phyloP scores from a whole-genome alignment of 2,329 filamentous ascomycete species.

The Beauveria pseudobassiana region DNA sequence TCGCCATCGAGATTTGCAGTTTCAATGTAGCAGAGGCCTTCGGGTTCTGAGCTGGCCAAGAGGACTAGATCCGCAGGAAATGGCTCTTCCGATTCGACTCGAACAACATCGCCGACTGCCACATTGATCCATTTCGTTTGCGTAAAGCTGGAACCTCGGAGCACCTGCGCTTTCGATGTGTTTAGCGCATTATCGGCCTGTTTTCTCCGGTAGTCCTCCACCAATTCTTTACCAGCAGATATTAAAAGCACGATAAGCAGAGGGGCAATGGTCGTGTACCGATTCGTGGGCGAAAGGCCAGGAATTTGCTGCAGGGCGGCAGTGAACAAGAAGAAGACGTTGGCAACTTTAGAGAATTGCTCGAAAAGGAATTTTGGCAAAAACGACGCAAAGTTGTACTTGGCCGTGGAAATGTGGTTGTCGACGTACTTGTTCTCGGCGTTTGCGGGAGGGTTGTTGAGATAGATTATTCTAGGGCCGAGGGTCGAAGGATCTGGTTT shows the following conservation, averaged over 20 bases:
- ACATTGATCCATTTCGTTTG: slow-evolving; percentile 93
- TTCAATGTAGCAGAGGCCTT: slow-evolving; percentile 97
- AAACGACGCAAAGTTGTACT: slow-evolving; percentile 92
- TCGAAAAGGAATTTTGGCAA: slow-evolving; percentile 95
- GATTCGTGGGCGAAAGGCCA: slow-evolving; percentile 87
- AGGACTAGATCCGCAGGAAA: slow-evolving; percentile 93
- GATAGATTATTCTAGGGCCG: slow-evolving; percentile 83
- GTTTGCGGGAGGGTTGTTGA: slow-evolving; percentile 95
- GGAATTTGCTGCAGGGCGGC: slow-evolving; percentile 92
- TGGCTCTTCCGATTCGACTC: slow-evolving; percentile 88
- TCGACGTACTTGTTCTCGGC: slow-evolving; percentile 82
- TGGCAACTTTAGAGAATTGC: slow-evolving; percentile 98
- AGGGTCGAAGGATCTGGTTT: slow-evolving; percentile 86
- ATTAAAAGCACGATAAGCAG: slow-evolving; percentile 82
- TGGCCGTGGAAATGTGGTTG: slow-evolving; percentile 95
- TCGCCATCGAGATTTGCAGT: slow-evolving; percentile 96
- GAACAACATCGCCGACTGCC: slow-evolving; percentile 82
- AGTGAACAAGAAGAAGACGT: slow-evolving; percentile 98
- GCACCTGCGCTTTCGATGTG: slow-evolving; percentile 72
- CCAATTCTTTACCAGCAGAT: slow-evolving; percentile 89
- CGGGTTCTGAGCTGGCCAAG: slow-evolving; percentile 89
- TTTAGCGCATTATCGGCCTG: slow-evolving; percentile 82
- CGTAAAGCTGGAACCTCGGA: slow-evolving; percentile 76
- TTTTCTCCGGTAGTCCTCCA: slow-evolving; percentile 89
- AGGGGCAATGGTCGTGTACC: slow-evolving; percentile 94